Evolutionary conservation across 179 eudicot species (phyloP).

Genomic region (Actinidia chinensis): DNA sequence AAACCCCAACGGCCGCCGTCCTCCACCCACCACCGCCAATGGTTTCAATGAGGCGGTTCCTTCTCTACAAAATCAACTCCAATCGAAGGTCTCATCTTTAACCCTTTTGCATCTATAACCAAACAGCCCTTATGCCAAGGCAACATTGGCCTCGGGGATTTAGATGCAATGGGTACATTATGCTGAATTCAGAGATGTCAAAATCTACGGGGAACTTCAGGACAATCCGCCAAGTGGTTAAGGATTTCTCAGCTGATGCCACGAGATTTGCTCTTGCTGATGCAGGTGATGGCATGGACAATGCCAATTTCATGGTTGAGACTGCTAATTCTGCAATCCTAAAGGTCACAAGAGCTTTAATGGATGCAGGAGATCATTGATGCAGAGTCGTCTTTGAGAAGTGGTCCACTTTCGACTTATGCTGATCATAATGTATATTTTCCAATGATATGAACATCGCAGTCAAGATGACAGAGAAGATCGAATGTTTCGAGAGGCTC

Average conservation of each 20-base stretch:
- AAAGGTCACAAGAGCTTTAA: conserved; percentile 72
- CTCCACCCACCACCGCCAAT: too few species aligned
- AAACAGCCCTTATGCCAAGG: conserved; percentile 65
- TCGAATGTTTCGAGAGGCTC: conserved; percentile 88
- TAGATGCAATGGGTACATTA: conserved; percentile 85
- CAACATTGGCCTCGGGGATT: conserved; percentile 84
- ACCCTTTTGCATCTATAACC: conserved; percentile 75
- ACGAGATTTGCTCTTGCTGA: conserved; percentile 83
- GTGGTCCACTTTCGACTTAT: conserved; percentile 56
- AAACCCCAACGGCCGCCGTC: too few species aligned
- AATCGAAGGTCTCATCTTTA: conserved; percentile 41
- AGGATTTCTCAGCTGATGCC: conserved; percentile 84
- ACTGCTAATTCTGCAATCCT: conserved; percentile 89
- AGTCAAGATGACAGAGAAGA: conserved; percentile 59
- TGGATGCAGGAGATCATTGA: conserved; percentile 86
- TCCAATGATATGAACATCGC: conserved; percentile 83
- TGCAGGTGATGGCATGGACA: conserved; percentile 96
- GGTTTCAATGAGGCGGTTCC: too few species aligned
- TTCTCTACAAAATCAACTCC: too few species aligned
- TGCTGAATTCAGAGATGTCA: conserved; percentile 87
- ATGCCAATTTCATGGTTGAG: conserved; percentile 87
- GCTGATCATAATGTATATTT: conserved; percentile 66
- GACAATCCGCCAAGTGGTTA: conserved; percentile 66
- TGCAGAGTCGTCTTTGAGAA: conserved; percentile 58
- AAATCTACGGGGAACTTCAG: conserved; percentile 87